Conservation (phyloP, 805 yeast species). For the Metschnikowia amazonensis region DNA sequence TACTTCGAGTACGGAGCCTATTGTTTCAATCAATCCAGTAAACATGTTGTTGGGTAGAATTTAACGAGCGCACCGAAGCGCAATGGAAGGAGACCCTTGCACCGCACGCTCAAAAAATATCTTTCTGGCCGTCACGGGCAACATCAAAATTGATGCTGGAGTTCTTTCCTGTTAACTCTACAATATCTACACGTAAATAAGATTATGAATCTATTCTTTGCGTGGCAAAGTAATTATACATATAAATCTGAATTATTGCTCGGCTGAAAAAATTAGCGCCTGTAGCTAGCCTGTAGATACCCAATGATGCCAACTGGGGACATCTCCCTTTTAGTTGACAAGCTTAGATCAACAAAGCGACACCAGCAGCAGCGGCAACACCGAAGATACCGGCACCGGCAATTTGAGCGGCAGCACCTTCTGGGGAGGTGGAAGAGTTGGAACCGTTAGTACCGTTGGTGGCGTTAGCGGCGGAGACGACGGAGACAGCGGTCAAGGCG, state of each 20-base stretch:
- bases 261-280: constrained; percentile 6
- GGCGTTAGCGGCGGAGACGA: constrained; percentile 34
- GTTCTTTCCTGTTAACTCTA: background rate
- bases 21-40: constrained; percentile 86
- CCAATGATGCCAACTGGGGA: constrained; percentile 2
- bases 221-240: background rate
- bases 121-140: too few species aligned
- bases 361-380: constrained; percentile 31
- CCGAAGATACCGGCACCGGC: constrained; percentile 31
- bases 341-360: constrained; percentile 38
- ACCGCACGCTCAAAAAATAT: too few species aligned
- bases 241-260: constrained; percentile 3
- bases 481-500: constrained; percentile 38
- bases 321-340: constrained; percentile 5
- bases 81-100: background rate
- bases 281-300: constrained; percentile 3
- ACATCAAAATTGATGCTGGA: background rate
- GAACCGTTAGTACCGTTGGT: constrained; percentile 17
- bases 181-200: background rate
- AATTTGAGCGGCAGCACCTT: constrained; percentile 32
- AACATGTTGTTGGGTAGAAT: constrained; percentile 53
- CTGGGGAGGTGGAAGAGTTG: constrained; percentile 22
- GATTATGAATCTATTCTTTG: background rate
- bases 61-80: background rate
- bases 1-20: constrained; percentile 62